Percentiles rank a stretch among this genome's conserved stretches.
These are phyloP conservation scores for Suillus hirtellus DNA, from an alignment of 768 basidiomycete species.

Conservation along the genomic window DNA sequence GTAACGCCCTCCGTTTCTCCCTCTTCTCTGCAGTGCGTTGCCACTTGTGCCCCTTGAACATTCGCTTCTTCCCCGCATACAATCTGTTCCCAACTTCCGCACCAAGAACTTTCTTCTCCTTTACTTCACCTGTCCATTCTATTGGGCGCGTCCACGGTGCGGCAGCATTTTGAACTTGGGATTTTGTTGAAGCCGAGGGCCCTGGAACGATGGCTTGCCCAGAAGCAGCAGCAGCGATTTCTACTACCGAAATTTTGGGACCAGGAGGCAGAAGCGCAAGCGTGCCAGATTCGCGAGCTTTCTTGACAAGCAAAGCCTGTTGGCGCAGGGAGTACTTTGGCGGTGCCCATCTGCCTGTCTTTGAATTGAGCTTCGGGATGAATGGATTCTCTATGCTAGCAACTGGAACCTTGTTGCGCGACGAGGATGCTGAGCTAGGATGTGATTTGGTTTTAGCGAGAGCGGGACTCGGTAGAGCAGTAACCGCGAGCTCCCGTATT, in stretches of 20 bases:
- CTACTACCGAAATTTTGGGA: conserved; percentile 47
- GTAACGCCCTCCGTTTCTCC: conserved; percentile 47
- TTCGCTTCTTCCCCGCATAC: conserved; percentile 75
- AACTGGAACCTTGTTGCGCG: conserved; percentile 20
- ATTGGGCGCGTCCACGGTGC: conserved; percentile 26
- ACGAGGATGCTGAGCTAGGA: conserved; percentile 11
- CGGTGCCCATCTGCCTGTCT: conserved; percentile 65
- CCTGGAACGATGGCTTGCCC: conserved; percentile 22
- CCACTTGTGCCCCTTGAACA: conserved; percentile 96
- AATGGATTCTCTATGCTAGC: conserved; percentile 60
- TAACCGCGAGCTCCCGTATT: conserved; percentile 24
- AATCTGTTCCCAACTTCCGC: conserved; percentile 60
- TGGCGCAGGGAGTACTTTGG: conserved; percentile 72
- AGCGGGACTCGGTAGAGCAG: conserved; percentile 14
- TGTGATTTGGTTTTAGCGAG: conserved; percentile 17
- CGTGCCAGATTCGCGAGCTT: conserved; percentile 54
- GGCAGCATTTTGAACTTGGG: background rate
- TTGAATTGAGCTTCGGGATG: conserved; percentile 58
- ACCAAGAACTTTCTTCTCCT: conserved; percentile 45
- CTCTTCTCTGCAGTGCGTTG: conserved; percentile 57
- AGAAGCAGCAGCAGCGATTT: conserved; percentile 25
- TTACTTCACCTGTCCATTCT: conserved; percentile 44
- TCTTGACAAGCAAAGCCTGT: conserved; percentile 78
- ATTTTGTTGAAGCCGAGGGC: conserved; percentile 14
- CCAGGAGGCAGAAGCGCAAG: conserved; percentile 69